phyloP scores from a whole-genome alignment of 495 filamentous ascomycete genomes.

The Hyaloscypha bicolor region DNA sequence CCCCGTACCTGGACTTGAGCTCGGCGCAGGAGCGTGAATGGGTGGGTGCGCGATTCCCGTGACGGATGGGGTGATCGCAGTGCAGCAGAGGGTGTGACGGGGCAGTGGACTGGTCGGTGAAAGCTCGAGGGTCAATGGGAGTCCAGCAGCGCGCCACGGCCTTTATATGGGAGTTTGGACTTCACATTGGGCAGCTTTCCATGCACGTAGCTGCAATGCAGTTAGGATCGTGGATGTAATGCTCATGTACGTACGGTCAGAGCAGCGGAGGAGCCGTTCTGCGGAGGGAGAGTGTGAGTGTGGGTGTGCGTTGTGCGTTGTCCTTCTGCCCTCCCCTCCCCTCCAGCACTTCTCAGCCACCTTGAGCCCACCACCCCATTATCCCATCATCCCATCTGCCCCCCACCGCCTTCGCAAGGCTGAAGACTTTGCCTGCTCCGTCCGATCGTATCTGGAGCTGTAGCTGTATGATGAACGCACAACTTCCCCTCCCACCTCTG shows the following conservation, averaged over 20 bases:
- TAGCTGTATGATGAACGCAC: slow-evolving; percentile 22
- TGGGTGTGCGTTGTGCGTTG: slow-evolving; percentile 22
- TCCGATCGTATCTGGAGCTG: slow-evolving; percentile 6
- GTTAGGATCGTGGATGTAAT: background rate
- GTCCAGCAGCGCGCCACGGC: slow-evolving; percentile 11
- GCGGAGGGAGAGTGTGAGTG: background rate
- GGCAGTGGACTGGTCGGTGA: background rate
- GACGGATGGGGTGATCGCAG: background rate
- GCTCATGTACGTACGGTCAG: background rate
- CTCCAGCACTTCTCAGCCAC: slow-evolving; percentile 8
- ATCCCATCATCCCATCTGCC: slow-evolving; percentile 2
- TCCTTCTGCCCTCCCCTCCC: background rate
- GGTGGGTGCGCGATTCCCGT: background rate
- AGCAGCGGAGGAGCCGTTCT: background rate
- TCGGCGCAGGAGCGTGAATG: background rate
- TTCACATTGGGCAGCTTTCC: slow-evolving; percentile 29
- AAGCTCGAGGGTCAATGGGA: background rate
- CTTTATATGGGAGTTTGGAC: slow-evolving; percentile 25
- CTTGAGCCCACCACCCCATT: background rate
- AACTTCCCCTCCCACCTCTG: background rate
- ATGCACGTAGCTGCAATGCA: slow-evolving; percentile 12
- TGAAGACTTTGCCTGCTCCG: slow-evolving; percentile 1
- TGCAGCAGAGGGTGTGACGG: slow-evolving; percentile 4
- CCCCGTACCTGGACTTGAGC: background rate
- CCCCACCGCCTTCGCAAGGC: slow-evolving; percentile 19